Conservation (phyloP, 2,329 filamentous ascomycete genomes). For the Lojkania enalia region DNA sequence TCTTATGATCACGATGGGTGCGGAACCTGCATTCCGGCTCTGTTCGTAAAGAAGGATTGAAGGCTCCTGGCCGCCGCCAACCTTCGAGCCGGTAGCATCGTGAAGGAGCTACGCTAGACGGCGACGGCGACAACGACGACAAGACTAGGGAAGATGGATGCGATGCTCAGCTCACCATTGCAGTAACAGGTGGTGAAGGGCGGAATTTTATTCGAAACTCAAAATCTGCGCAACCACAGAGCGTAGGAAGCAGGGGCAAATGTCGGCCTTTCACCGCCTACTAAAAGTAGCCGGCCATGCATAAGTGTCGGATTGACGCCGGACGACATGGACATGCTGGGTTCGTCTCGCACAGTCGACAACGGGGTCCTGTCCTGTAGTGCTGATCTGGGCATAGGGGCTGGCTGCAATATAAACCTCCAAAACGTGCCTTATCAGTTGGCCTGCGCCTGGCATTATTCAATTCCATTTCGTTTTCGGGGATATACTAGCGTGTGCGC, state of each 20-base stretch:
- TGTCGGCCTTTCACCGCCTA: conserved; percentile 19
- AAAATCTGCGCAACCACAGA: background rate
- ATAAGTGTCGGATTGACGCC: conserved; percentile 19
- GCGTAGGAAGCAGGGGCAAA: background rate
- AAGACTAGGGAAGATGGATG: conserved; percentile 2
- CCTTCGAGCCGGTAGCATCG: conserved; percentile 13
- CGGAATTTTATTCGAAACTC: conserved; percentile 18
- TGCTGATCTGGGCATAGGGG: conserved; percentile 29
- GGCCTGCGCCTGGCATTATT: conserved; percentile 26
- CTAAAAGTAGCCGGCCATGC: conserved; percentile 14
- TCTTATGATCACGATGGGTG: conserved; percentile 19
- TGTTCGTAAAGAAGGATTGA: conserved; percentile 20
- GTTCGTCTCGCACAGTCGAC: background rate
- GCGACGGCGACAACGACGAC: conserved; percentile 3
- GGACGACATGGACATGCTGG: background rate
- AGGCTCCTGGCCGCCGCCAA: conserved; percentile 23
- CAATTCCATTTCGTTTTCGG: conserved; percentile 30
- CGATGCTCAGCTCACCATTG: conserved; percentile 15
- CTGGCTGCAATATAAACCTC: conserved; percentile 32
- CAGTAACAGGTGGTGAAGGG: conserved; percentile 19
- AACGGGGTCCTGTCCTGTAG: conserved; percentile 19
- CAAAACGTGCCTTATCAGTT: conserved; percentile 36
- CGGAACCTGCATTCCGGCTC: conserved; percentile 28
- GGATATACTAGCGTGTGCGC: too few relatives aligned
- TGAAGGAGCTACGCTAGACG: conserved; percentile 1